Evolutionary conservation across 345 rosid species (phyloP).

Genomic region (Xanthoceras sorbifolium): DNA sequence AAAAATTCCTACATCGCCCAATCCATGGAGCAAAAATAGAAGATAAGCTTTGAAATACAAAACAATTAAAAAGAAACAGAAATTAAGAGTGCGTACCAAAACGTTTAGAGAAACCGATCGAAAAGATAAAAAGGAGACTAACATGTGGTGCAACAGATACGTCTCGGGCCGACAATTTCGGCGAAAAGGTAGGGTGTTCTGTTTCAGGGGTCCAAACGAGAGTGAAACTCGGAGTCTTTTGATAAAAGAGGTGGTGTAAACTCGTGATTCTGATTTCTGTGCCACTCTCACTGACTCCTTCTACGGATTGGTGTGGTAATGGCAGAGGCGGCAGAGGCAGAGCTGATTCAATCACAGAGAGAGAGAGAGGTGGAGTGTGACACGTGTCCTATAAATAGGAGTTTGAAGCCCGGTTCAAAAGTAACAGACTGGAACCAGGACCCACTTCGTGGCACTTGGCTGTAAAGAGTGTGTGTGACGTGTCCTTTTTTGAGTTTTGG

Average conservation of each 20-base stretch:
- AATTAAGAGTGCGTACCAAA: neutral
- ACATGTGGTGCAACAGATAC: conserved; percentile 34
- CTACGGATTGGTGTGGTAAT: neutral
- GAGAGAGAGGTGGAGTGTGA: conserved; percentile 23
- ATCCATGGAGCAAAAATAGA: neutral
- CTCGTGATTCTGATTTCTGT: conserved; percentile 18
- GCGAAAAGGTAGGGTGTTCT: conserved; percentile 22
- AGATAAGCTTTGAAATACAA: neutral
- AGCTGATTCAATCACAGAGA: conserved; percentile 18
- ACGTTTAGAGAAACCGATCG: neutral
- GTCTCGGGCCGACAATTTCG: conserved; percentile 30
- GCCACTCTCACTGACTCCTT: conserved; percentile 20
- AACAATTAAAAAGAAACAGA: conserved; percentile 9
- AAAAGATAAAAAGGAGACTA: conserved; percentile 22
- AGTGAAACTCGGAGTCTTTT: neutral
- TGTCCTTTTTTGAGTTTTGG: neutral
- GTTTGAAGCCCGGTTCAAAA: conserved; percentile 17
- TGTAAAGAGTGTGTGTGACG: conserved; percentile 1
- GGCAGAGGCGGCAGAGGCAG: conserved; percentile 21
- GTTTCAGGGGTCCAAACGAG: conserved; percentile 27
- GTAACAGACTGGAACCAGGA: conserved; percentile 32
- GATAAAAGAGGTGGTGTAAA: neutral
- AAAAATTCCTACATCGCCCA: neutral
- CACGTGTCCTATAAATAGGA: conserved; percentile 30
- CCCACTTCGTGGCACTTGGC: conserved; percentile 21